Evolutionary conservation across 768 basidiomycete genomes (phyloP).

Genomic region (Trametes meyenii): DNA sequence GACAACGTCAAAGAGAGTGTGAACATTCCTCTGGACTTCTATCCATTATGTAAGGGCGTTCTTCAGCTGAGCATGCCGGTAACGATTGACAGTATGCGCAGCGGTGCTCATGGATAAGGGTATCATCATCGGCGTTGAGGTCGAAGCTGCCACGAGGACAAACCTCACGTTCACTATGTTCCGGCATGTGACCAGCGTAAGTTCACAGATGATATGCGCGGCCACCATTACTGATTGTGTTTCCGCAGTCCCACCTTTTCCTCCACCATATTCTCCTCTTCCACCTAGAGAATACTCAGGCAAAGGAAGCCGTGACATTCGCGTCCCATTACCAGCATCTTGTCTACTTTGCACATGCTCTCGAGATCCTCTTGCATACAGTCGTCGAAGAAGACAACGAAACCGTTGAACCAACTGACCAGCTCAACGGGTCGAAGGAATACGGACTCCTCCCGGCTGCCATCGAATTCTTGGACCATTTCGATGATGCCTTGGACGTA

Average conservation of each 20-base stretch:
- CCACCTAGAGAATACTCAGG: conserved; percentile 65
- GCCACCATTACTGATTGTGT: not conserved
- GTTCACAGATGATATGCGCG: conserved; percentile 33
- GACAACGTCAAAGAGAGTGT: conserved; percentile 84
- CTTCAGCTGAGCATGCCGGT: not conserved
- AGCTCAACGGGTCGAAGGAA: conserved; percentile 24
- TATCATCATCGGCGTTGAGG: conserved; percentile 94
- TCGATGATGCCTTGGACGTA: conserved; percentile 88
- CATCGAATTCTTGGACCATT: conserved; percentile 93
- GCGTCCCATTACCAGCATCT: conserved; percentile 86
- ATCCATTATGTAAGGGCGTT: conserved; percentile 77
- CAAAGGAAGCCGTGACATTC: conserved; percentile 81
- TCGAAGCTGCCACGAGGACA: conserved; percentile 75
- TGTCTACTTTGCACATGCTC: conserved; percentile 90
- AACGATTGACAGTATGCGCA: conserved; percentile 37
- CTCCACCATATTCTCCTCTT: conserved; percentile 87
- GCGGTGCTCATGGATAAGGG: conserved; percentile 99
- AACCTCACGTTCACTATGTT: conserved; percentile 90
- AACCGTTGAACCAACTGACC: conserved; percentile 31
- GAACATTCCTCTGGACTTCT: conserved; percentile 90
- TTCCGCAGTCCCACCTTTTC: conserved; percentile 83
- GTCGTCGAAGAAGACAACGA: conserved; percentile 84
- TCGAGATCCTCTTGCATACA: conserved; percentile 93
- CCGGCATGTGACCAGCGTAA: conserved; percentile 85
- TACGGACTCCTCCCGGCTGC: conserved; percentile 60